Base-by-base conservation (phyloP, 352 stramenopile species). In the Blastocystis sp. region DNA sequence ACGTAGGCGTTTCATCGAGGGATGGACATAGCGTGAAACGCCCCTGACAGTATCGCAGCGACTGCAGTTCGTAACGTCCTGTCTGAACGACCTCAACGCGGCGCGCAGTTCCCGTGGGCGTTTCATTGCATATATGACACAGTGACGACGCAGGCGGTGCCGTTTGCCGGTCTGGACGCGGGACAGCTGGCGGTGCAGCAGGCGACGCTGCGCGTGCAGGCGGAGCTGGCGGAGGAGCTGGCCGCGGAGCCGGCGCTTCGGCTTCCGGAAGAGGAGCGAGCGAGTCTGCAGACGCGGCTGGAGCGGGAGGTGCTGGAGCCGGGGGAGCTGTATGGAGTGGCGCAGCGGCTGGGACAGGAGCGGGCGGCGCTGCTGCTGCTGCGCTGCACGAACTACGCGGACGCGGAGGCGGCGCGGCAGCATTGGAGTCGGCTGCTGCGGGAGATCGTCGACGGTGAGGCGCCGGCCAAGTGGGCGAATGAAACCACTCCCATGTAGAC, bases 51-150 rank as follows among this genome's bases (percentile, higher is more conserved):
- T 81, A 6, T n/a, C 46, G n/a, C 40, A 64, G n/a, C 46, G 69
- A 18, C 40, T 64, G n/a, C 46, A 40, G 24, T 81, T 51, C 51
- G 7, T 81, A 29, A 81, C 69, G 14, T 63, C 69, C 32, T 81
- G 69, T 32, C 32, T 81, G 4, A 81, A 81, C 53, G 69, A 81
- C 51, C 53, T 81, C 27, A 81, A 81, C 40, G 69, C 69, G 9
- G 29, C 69, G 16, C 44, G 38, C 2, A 64, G 21, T 18, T 36
- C 40, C 16, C 29, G 69, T 81, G n/a, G 16, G 24, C 44, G 32
- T 44, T 24, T 32, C 4, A n/a, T 11, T 14, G 16, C 36, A 4
- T 42, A 7, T 63, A 4, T 40, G 2, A 7, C 42, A 16, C 40
- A 81, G 69, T 81, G 8, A 61, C 53, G 11, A 54, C 4, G 18